Evolutionary conservation across 148 eudicot species (phyloP), one percentile per base, ranked within the genome.

Genomic region (Amaranthus hypochondriacus): DNA sequence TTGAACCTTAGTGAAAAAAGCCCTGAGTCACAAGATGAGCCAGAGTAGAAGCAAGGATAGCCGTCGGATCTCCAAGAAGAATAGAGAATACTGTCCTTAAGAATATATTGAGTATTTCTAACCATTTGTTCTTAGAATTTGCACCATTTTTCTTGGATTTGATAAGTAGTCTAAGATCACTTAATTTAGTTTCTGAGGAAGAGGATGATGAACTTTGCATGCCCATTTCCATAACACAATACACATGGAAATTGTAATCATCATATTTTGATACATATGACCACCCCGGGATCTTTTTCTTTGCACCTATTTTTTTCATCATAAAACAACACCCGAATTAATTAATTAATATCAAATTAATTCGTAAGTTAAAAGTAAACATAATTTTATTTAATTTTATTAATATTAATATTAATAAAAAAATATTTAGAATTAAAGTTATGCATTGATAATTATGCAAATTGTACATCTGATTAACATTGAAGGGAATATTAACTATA

Each of bases 1-100:
- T 64, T 65, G 18, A 74, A 43, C 77, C 70, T 65, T 1, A 10
- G 28, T 73, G 18, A 39, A 18, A 56, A 1, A 75, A 58, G 47
- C 62, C 62, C 9, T 70, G 49, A 1, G 79, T 70, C 4, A 71
- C 50, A 21, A 77, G 42, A 70, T 77, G 57, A 48, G 70, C 75
- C 70, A 71, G 8, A 6, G 75, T 55, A 0, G 75, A 63, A 14
- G 66, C 80, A 64, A 77, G n/a, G 65, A 77, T 47, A 11, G 80
- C 39, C 6, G 80, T 63, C 5, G 80, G 75, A 56, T 77, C 80
- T 0, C 80, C 80, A 21, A 77, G 52, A 63, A 77, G 75, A 55
- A 77, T 77, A 48, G 75, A 39, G 6, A 77, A 10, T 3, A 77
- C 66, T 2, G 75, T 48, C 56, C 42, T 54, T 4, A 77, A 8